A percentile compares a stretch with the other conserved stretches of the same genome.
These are phyloP conservation scores for Lipomyces anomalus DNA, from an alignment of 805 yeast genomes.

Conservation along the genomic window DNA sequence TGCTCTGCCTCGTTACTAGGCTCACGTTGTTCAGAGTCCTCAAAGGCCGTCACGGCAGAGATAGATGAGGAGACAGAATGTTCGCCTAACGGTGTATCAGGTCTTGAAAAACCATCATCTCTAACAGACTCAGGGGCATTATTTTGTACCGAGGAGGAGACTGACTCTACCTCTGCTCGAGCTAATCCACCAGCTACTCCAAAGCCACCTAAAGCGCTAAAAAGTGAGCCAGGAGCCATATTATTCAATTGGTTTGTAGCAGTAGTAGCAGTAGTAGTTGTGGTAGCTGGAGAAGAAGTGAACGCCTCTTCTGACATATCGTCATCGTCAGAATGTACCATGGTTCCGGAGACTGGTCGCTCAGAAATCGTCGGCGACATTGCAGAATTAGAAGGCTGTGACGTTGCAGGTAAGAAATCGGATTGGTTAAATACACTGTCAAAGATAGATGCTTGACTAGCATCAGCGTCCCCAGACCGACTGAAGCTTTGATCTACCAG, in stretches of 20 bases:
- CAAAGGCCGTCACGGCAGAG: conserved; percentile 25
- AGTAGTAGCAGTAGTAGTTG: conserved; percentile 15
- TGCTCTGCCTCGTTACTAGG: conserved; percentile 29
- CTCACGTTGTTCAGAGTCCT: conserved; percentile 24
- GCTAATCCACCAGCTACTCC: conserved; percentile 6
- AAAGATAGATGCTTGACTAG: conserved; percentile 18
- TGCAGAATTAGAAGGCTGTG: neutral
- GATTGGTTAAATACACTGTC: conserved; percentile 16
- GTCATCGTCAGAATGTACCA: conserved; percentile 14
- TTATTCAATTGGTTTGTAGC: neutral
- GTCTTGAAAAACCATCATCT: conserved; percentile 47
- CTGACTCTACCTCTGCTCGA: conserved; percentile 38
- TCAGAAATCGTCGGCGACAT: neutral
- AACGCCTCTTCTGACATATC: conserved; percentile 7
- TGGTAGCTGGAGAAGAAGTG: conserved; percentile 16
- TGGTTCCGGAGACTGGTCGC: too few species aligned
- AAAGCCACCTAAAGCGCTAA: conserved; percentile 3
- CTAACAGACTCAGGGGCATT: conserved; percentile 88
- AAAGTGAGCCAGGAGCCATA: neutral
- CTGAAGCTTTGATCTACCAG: too few species aligned
- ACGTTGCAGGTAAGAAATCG: conserved; percentile 1
- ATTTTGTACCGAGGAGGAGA: conserved; percentile 86
- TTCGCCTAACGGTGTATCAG: conserved; percentile 38
- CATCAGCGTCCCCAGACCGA: too few species aligned
- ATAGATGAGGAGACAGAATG: conserved; percentile 31